These are phyloP conservation scores for Austroboletus festivus DNA, from an alignment of 768 basidiomycete species.

Conservation along the genomic window DNA sequence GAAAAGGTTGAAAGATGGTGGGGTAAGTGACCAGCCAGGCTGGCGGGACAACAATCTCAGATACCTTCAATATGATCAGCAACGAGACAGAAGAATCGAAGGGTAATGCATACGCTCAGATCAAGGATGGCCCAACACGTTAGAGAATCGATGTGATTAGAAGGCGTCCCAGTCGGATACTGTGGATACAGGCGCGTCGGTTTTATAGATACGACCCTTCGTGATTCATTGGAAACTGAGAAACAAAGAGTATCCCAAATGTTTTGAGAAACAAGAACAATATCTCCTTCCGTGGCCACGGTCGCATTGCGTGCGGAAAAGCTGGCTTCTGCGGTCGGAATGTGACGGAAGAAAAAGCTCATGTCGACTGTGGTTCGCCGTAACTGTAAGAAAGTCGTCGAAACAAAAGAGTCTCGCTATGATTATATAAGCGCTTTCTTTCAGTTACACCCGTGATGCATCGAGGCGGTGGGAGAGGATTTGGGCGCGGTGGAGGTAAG, in stretches of 20 bases:
- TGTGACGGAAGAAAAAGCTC: slow-evolving; percentile 37
- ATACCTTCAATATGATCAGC: slow-evolving; percentile 32
- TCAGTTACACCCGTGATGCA: slow-evolving; percentile 35
- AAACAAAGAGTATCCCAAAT: slow-evolving; percentile 32
- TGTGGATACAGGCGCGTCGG: slow-evolving; percentile 12
- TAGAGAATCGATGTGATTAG: slow-evolving; percentile 12
- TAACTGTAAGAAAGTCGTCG: too few species aligned
- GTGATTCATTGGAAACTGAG: slow-evolving; percentile 1
- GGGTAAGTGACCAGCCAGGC: slow-evolving; percentile 38
- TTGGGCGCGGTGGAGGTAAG: slow-evolving; percentile 52
- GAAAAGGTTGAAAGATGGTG: slow-evolving; percentile 34
- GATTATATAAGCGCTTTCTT: slow-evolving; percentile 23
- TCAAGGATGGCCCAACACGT: slow-evolving; percentile 36
- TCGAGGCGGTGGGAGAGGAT: slow-evolving; percentile 54
- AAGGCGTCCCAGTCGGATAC: slow-evolving; percentile 1
- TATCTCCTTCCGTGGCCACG: slow-evolving; percentile 17
- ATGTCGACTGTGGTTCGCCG: too few species aligned
- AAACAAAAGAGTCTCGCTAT: too few species aligned
- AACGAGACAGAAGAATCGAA: neutral
- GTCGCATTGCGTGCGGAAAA: slow-evolving; percentile 24
- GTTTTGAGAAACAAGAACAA: slow-evolving; percentile 29
- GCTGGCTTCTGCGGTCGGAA: slow-evolving; percentile 21
- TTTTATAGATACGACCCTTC: slow-evolving; percentile 24
- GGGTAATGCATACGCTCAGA: slow-evolving; percentile 36
- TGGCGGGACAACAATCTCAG: slow-evolving; percentile 36